phyloP scores from a whole-genome alignment of 2,329 filamentous ascomycete species.

The Stagonosporopsis cucurbitacearum region DNA sequence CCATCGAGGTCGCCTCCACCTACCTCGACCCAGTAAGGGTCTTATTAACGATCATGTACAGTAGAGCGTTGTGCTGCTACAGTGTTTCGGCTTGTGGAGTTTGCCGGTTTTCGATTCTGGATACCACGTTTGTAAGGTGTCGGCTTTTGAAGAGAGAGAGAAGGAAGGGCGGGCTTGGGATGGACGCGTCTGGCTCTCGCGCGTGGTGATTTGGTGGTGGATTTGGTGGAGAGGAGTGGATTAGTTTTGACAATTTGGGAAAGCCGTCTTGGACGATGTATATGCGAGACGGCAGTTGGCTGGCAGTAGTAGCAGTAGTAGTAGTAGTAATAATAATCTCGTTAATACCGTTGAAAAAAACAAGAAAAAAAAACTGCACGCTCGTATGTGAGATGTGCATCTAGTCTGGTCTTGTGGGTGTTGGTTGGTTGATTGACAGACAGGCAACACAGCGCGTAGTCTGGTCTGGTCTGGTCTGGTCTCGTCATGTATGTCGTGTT shows the following conservation, averaged over 20 bases:
- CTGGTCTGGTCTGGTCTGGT: too few species aligned
- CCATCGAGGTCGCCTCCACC: slow-evolving; percentile 3
- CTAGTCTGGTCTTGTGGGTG: too few species aligned
- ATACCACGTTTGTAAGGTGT: slow-evolving; percentile 10
- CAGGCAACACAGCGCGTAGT: too few species aligned
- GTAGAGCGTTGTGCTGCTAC: slow-evolving; percentile 2
- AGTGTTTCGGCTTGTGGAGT: slow-evolving; percentile 4
- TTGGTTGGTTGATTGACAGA: too few species aligned
- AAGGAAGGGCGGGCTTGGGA: background rate
- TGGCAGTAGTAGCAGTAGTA: background rate
- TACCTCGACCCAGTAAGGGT: slow-evolving; percentile 5
- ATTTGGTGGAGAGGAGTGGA: too few species aligned
- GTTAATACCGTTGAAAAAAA: background rate
- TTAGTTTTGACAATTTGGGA: background rate
- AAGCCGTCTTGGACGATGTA: background rate
- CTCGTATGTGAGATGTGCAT: too few species aligned
- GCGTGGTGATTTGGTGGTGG: background rate
- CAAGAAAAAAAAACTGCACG: too few species aligned
- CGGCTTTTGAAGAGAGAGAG: background rate
- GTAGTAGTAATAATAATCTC: slow-evolving; percentile 18
- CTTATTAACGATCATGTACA: background rate
- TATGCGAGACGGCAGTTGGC: background rate
- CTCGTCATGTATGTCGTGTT: too few species aligned
- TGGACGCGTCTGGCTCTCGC: background rate
- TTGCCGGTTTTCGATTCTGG: slow-evolving; percentile 7